Evolutionary conservation across 805 yeast species (phyloP).

Genomic region (Nakazawaea ambrosiae): DNA sequence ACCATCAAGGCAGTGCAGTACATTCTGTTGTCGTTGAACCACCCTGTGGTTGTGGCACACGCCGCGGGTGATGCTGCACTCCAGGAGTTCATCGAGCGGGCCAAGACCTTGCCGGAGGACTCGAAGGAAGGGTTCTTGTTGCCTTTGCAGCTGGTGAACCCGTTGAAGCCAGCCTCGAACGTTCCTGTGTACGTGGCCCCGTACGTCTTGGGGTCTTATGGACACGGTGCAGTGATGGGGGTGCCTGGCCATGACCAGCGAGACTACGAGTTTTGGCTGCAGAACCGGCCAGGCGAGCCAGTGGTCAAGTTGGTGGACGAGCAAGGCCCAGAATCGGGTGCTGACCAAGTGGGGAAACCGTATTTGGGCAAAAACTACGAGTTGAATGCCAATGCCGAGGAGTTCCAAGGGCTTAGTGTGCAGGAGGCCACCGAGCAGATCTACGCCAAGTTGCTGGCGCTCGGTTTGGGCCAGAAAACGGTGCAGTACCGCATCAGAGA

Average conservation of each 20-base stretch:
- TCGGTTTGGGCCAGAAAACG: slow-evolving; percentile 36
- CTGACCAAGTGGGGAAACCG: slow-evolving; percentile 20
- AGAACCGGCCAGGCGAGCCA: slow-evolving; percentile 42
- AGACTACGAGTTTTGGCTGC: slow-evolving; percentile 75
- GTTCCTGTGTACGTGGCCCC: slow-evolving; percentile 88
- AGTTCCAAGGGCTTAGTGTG: slow-evolving; percentile 42
- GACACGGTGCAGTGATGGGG: slow-evolving; percentile 96
- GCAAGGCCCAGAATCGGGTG: slow-evolving; percentile 20
- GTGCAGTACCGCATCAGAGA: slow-evolving; percentile 70
- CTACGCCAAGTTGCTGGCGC: slow-evolving; percentile 29
- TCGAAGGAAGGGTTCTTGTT: slow-evolving; percentile 58
- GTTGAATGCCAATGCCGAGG: slow-evolving; percentile 40
- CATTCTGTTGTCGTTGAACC: slow-evolving; percentile 69
- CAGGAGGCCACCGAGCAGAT: slow-evolving; percentile 46
- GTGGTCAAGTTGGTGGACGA: slow-evolving; percentile 37
- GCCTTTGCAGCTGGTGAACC: slow-evolving; percentile 43
- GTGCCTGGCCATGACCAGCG: slow-evolving; percentile 91
- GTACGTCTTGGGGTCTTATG: slow-evolving; percentile 77
- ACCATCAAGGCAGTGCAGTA: slow-evolving; percentile 81
- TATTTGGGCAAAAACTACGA: slow-evolving; percentile 36
- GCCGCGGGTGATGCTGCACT: slow-evolving; percentile 34
- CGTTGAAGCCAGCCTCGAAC: slow-evolving; percentile 36
- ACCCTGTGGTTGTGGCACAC: slow-evolving; percentile 44
- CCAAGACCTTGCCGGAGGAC: slow-evolving; percentile 32
- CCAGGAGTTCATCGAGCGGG: slow-evolving; percentile 34